Percentiles rank a stretch among this genome's conserved stretches.
phyloP scores from a whole-genome alignment of 176 grass and related monocot species.

The Poa pratensis region DNA sequence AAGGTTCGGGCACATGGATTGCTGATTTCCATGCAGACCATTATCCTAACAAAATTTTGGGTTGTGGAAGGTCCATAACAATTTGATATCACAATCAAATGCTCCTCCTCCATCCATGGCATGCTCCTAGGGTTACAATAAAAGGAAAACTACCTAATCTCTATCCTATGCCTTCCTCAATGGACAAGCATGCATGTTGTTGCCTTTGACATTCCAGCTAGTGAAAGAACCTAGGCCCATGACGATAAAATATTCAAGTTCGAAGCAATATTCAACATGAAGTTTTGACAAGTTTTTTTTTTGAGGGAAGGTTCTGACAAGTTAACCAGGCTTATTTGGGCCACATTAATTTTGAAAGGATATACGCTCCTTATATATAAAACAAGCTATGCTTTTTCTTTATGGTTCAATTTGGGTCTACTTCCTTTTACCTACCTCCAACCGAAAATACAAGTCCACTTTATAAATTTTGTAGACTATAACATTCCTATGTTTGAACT shows the following conservation, averaged over 20 bases:
- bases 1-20: too few species aligned
- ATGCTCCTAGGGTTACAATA: background rate
- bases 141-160: background rate
- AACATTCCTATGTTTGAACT: background rate
- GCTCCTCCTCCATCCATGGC: background rate
- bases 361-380: background rate
- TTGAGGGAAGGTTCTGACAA: too few species aligned
- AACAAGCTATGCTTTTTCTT: background rate
- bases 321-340: background rate
- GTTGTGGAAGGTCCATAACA: constrained; percentile 1
- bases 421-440: background rate
- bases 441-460: background rate
- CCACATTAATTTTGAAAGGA: background rate
- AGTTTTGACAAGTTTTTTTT: too few species aligned
- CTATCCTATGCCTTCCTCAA: background rate
- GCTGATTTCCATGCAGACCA: too few species aligned
- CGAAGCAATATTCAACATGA: background rate
- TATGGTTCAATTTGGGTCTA: background rate
- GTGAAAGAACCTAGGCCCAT: background rate
- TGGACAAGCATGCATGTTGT: background rate
- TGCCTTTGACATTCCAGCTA: background rate
- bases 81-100: background rate
- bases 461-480: background rate
- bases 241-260: background rate
- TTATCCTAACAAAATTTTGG: background rate